Evolutionary conservation across 345 rosid genomes (phyloP).

Genomic region (Pistacia atlantica): DNA sequence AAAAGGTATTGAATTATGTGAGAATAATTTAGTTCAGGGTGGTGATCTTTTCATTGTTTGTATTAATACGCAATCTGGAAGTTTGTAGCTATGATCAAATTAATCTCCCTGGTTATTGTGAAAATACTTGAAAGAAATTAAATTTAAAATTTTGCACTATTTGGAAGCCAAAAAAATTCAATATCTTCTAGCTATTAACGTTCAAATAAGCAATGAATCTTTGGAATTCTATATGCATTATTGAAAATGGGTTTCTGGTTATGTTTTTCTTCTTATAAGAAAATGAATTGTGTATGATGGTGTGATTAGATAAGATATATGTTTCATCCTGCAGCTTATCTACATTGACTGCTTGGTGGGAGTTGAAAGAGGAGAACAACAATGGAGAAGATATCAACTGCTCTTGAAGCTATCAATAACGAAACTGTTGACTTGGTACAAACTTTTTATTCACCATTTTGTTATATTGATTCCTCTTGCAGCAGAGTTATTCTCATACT

Average conservation of each 20-base stretch:
- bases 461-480: background rate
- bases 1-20: background rate
- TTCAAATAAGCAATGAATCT: background rate
- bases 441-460: background rate
- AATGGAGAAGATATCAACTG: slow-evolving; percentile 49
- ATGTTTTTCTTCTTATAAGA: background rate
- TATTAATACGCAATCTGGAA: background rate
- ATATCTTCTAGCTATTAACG: background rate
- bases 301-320: background rate
- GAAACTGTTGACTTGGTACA: slow-evolving; percentile 79
- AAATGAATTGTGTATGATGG: background rate
- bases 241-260: background rate
- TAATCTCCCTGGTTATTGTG: background rate
- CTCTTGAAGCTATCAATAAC: slow-evolving; percentile 73
- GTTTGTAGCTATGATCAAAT: background rate
- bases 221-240: background rate
- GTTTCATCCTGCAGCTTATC: slow-evolving; percentile 22
- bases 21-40: background rate
- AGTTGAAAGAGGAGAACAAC: slow-evolving; percentile 29
- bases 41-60: background rate
- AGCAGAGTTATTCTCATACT: background rate
- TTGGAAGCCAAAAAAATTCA: background rate
- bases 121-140: background rate
- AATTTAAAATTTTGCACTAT: background rate
- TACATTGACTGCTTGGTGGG: slow-evolving; percentile 7